Base-by-base conservation (phyloP, 352 stramenopile genomes). In the Phytophthora colocasiae region DNA sequence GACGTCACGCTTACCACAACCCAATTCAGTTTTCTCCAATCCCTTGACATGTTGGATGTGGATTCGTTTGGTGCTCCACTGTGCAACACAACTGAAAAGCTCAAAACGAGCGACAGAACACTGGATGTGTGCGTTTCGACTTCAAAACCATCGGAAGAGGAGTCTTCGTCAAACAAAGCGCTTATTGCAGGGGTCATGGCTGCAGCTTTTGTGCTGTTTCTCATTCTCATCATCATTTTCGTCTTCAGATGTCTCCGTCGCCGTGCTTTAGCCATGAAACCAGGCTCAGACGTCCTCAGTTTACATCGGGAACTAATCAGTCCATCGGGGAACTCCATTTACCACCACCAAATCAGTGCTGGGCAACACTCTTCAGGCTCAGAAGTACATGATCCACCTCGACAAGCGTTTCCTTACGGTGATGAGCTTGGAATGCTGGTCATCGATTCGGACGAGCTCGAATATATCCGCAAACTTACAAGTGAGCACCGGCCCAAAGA, bases 1-100 rank as follows among this genome's bases (percentile, higher is more conserved):
- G 53, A 47, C 17, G 36, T 87, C 7, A 39, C 71, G 11, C 53
- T 91, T 22, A 83, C 69, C 17, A 39, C 51, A 14, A 24, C 46
- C 9, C 78, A 91, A 29, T 57, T 84, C 41, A 49, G 51, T 0
- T 89, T 89, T 48, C 63, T 91, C 6, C 29, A 64, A 9, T 72
- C 57, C 11, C 60, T 91, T 1, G 46, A 68, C 0, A 22, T 57
- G 8, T 27, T 91, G 2, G 53, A 63, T 6, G 41, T 88, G 9
- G 78, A 83, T 52, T 72, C 69, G 6, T 74, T 85, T 46, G 75
- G 63, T 12, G 44, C 63, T 0, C 9, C 26, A 6, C 19, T 10
- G 0, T 68, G 71, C 26, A 85, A 77, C 46, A 67, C 15, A 11
- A 66, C 66, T 12, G n/a, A 58, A 3, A 51, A 60, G 11, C 60